A percentile compares a stretch with the other conserved stretches of the same genome.
Conservation (phyloP, 148 eudicot genomes). For the Nepenthes gracilis region DNA sequence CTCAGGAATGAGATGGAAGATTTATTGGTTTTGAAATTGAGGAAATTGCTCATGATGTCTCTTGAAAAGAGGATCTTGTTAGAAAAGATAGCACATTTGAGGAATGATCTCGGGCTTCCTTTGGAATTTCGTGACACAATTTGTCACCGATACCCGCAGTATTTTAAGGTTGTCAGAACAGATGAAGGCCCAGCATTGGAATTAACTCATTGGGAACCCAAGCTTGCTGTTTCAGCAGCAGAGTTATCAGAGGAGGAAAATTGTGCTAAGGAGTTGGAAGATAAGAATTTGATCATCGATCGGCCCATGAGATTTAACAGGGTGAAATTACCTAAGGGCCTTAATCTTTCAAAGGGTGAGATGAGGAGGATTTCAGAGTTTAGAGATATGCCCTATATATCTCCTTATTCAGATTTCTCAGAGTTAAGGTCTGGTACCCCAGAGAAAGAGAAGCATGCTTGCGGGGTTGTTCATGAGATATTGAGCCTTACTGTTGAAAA, state of each 20-base stretch:
- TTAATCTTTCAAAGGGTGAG: constrained; percentile 72
- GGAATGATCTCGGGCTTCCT: constrained; percentile 86
- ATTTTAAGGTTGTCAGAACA: constrained; percentile 66
- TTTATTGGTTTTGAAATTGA: constrained; percentile 61
- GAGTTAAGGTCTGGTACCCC: constrained; percentile 45
- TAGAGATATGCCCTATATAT: constrained; percentile 81
- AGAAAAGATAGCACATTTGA: constrained; percentile 84
- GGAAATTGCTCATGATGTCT: constrained; percentile 95
- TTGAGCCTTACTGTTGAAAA: constrained; percentile 86
- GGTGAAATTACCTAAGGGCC: constrained; percentile 74
- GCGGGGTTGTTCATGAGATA: constrained; percentile 88
- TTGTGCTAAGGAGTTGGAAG: constrained; percentile 36
- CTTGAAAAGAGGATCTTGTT: constrained; percentile 68
- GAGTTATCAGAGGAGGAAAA: constrained; percentile 86
- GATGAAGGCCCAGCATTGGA: constrained; percentile 80
- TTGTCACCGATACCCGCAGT: constrained; percentile 89
- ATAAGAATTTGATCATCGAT: constrained; percentile 82
- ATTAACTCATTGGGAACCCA: constrained; percentile 96
- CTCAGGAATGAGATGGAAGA: constrained; percentile 86
- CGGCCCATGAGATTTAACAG: constrained; percentile 73
- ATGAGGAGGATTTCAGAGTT: constrained; percentile 75
- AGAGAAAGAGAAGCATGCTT: constrained; percentile 93
- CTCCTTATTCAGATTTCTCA: constrained; percentile 94
- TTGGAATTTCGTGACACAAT: constrained; percentile 78
- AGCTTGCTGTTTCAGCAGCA: constrained; percentile 88